These are phyloP conservation scores for Acidiella bohemica DNA, from an alignment of 495 filamentous ascomycete species.

Conservation along the genomic window DNA sequence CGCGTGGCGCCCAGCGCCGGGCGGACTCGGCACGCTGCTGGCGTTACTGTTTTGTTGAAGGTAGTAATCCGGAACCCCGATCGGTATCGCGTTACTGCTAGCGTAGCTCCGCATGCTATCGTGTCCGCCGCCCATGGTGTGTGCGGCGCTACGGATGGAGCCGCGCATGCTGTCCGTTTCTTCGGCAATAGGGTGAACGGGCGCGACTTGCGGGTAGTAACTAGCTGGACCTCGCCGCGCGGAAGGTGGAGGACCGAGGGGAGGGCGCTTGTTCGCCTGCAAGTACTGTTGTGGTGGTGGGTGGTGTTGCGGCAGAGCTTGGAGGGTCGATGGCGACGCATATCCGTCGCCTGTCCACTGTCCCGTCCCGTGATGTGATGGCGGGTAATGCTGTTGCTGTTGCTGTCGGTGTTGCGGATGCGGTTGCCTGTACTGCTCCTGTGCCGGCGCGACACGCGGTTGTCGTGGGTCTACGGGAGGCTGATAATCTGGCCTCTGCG, in stretches of 20 bases:
- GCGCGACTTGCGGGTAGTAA: slow-evolving; percentile 57
- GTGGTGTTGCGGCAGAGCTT: slow-evolving; percentile 1
- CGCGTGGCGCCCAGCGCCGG: slow-evolving; percentile 7
- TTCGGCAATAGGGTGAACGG: slow-evolving; percentile 80
- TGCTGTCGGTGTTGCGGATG: slow-evolving; percentile 2
- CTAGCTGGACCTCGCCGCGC: slow-evolving; percentile 59
- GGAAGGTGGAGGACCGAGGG: slow-evolving; percentile 51
- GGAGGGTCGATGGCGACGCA: not conserved
- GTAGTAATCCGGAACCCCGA: slow-evolving; percentile 27
- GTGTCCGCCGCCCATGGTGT: slow-evolving; percentile 4
- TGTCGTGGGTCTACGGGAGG: slow-evolving; percentile 4
- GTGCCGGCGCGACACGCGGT: slow-evolving; percentile 5
- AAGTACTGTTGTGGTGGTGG: slow-evolving; percentile 16
- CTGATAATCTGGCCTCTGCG: slow-evolving; percentile 10
- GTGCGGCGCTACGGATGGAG: slow-evolving; percentile 23
- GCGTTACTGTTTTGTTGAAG: slow-evolving; percentile 36
- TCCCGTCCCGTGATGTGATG: slow-evolving; percentile 8
- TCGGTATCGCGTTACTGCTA: slow-evolving; percentile 68
- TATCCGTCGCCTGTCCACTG: slow-evolving; percentile 19
- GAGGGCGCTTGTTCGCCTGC: slow-evolving; percentile 40
- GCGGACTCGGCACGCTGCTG: slow-evolving; percentile 30
- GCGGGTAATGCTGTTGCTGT: too few species aligned
- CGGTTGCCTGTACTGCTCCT: slow-evolving; percentile 3
- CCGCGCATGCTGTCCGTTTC: slow-evolving; percentile 46
- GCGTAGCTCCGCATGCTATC: slow-evolving; percentile 44